Evolutionary conservation across 2,329 filamentous ascomycete species (phyloP).

Genomic region (Exophiala alcalophila): DNA sequence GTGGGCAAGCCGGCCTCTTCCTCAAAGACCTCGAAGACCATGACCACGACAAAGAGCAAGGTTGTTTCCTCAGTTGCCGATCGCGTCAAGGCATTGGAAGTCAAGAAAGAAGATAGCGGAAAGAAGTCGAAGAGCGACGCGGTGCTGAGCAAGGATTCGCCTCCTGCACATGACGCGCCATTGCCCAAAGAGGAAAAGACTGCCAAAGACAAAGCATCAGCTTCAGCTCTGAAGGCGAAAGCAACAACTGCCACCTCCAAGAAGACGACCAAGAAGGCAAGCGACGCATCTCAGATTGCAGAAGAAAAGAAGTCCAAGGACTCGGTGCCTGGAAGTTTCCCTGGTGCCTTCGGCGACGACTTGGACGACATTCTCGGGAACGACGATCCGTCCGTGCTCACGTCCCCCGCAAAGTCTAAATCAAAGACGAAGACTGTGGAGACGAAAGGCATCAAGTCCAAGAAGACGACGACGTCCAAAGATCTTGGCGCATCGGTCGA

Average conservation of each 20-base stretch:
- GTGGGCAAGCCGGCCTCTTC: constrained; percentile 39
- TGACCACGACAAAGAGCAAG: constrained; percentile 41
- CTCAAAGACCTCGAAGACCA: constrained; percentile 43
- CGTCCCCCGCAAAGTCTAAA: constrained; percentile 25
- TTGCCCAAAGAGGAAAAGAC: constrained; percentile 44
- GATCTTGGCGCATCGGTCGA: constrained; percentile 30
- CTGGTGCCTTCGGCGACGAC: constrained; percentile 49
- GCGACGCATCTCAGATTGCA: constrained; percentile 29
- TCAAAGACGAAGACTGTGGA: constrained; percentile 20
- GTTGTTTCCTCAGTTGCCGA: constrained; percentile 51
- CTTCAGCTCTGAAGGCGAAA: constrained; percentile 38
- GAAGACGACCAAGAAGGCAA: constrained; percentile 28
- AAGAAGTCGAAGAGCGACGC: constrained; percentile 39
- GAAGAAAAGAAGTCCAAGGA: constrained; percentile 41
- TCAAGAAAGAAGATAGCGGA: constrained; percentile 41
- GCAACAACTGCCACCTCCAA: constrained; percentile 25
- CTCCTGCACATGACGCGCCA: constrained; percentile 41
- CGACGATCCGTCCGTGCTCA: constrained; percentile 26
- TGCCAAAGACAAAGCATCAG: constrained; percentile 35
- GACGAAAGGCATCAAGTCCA: constrained; percentile 32
- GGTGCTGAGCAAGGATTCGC: constrained; percentile 37
- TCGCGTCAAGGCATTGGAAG: constrained; percentile 50
- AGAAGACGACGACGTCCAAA: constrained; percentile 32
- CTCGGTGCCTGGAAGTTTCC: constrained; percentile 58
- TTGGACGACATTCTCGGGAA: constrained; percentile 36